phyloP scores from a whole-genome alignment of 2,329 filamentous ascomycete species.

The Coniochaeta ligniaria region DNA sequence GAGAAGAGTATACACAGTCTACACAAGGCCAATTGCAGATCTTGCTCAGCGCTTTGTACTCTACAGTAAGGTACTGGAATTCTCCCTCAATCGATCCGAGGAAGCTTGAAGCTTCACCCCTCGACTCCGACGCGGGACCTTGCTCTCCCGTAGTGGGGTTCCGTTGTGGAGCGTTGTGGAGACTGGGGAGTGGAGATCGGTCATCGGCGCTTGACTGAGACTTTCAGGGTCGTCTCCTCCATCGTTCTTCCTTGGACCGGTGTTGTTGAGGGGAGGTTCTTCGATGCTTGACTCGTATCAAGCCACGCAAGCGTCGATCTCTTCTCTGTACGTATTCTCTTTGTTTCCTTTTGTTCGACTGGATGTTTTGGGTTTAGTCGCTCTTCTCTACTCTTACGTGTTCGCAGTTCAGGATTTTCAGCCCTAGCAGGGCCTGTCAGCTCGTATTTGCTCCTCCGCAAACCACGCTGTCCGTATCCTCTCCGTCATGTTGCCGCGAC shows the following conservation, averaged over 20 bases:
- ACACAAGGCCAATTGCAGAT: not conserved
- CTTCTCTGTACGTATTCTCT: too few relatives aligned
- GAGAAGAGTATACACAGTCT: not conserved
- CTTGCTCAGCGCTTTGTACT: not conserved
- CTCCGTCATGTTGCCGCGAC: too few relatives aligned
- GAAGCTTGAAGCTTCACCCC: not conserved
- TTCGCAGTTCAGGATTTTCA: not conserved
- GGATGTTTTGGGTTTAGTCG: too few relatives aligned
- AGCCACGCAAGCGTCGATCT: not conserved
- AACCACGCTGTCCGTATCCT: not conserved
- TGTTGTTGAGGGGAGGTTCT: too few relatives aligned
- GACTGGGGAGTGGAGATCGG: not conserved
- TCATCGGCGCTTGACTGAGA: not conserved
- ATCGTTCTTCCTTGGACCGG: not conserved
- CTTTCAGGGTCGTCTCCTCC: not conserved
- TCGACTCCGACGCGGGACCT: not conserved
- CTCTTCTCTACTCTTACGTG: too few relatives aligned
- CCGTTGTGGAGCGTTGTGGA: not conserved
- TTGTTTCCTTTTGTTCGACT: too few relatives aligned
- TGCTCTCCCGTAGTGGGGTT: not conserved
- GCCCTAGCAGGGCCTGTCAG: not conserved
- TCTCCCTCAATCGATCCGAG: not conserved
- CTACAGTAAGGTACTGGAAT: too few relatives aligned
- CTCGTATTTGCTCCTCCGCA: not conserved
- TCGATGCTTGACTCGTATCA: not conserved